Base-by-base conservation (phyloP, 2,329 filamentous ascomycete genomes). In the Colletotrichum sp. region DNA sequence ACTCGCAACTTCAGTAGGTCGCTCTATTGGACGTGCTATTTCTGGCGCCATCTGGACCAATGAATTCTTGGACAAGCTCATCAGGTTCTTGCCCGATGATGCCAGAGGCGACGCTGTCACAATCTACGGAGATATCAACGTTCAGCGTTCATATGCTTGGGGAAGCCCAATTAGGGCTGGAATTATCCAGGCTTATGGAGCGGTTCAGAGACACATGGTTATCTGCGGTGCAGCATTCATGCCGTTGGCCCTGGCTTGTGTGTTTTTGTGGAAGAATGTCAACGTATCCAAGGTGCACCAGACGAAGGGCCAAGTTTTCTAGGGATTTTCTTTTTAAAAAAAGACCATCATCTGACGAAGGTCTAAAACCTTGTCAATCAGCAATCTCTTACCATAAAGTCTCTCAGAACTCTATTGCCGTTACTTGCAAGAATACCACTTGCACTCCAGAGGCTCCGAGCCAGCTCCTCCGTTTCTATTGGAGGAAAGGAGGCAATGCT, bases 101-200 rank as follows among this genome's bases (percentile, higher is more conserved):
- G 80, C 84, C 3, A 79, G 90, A n/a, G 88, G 88, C 3, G 85
- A 90, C 64, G 79, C 87, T 0, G 82, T 80, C 5, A 80, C 81
- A 22, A 87, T 89, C 61, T 86, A 86, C 64, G 80, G 77, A 2
- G 79, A 82, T 25, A 73, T 87, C 22, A 71, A 73, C 2, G 79
- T 76, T 1, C 86, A 87, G 78, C 78, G 86, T 6, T 76, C 77
- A 6, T 90, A 88, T 75, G 78, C 84, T 0, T 79, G 86, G 30
- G 85, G 86, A 6, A 86, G 80, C 6, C 79, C 83, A 0, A 84
- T 82, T n/a, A 81, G 89, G 10, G 72, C 82, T 18, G 89, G 83
- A 2, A 88, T 89, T 65, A 83, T 87, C 27, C 73, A 82, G 60
- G 87, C 88, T 1, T 91, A 90, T 72, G 87, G 84, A 1, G 85